Base-by-base conservation (phyloP, 108 stramenopile genomes). In the Nitzschia sp. region DNA sequence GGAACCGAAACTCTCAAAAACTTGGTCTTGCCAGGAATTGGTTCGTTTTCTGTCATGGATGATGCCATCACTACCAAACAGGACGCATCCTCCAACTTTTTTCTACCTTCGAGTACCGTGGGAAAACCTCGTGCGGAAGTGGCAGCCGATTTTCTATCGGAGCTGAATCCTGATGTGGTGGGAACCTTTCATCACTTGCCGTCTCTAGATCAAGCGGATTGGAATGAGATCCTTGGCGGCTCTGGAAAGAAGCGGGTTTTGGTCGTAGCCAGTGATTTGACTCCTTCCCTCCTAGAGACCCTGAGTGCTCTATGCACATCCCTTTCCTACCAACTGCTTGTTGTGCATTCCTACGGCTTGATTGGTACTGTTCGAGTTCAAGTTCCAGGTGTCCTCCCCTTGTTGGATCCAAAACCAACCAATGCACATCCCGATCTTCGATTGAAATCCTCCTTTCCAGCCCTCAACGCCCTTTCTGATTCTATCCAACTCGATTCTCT, bases 1-100 rank as follows among this genome's bases (percentile, higher is more conserved):
- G 98, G 97, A 12, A 96, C 97, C 8, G 98, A 99, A 80, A 93
- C 96, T 0, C 81, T 98, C 46, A 99, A 99, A 73, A 99, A 99
- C 81, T 80, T 99, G 7, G 97, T 98, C 9, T 61, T 99, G 51
- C 99, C 99, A 14, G 99, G 99, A 29, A 79, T 98, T n/a, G 98
- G 97, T 10, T 71, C 76, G 37, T 91, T 98, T 72, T 76, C 85
- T 55, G 76, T 98, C 37, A 62, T 99, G 14, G 99, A 98, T 75
- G 67, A 50, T 43, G 60, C 46, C 69, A 70, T 48, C 2, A 19
- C 63, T 0, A 20, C 53, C 17, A 44, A 25, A 17, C 53, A 63
- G 53, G 71, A 66, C 24, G 67, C 67, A 34, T 73, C 60, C 2
- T 81, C 75, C 55, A 95, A 97, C 67, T 95, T 95, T 64, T 96